Percentiles rank a stretch among this genome's conserved stretches.
phyloP scores from a whole-genome alignment of 768 basidiomycete genomes.

The Daedaleopsis nitida region DNA sequence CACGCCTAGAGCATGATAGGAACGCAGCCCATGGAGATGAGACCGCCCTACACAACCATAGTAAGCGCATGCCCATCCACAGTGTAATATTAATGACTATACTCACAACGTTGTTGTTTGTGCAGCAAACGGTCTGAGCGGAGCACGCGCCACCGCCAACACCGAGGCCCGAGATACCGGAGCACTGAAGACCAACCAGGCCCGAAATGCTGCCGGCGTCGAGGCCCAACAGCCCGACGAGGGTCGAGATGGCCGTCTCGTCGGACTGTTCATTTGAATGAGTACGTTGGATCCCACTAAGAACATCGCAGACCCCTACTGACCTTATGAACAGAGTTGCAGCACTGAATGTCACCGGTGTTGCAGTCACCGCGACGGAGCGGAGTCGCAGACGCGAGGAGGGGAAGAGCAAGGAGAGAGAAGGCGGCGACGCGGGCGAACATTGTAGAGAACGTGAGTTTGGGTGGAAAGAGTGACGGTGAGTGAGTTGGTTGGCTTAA shows the following conservation, averaged over 20 bases:
- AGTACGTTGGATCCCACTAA: background rate
- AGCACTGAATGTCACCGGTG: constrained; percentile 20
- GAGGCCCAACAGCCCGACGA: constrained; percentile 26
- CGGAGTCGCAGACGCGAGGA: constrained; percentile 17
- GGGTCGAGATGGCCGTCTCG: constrained; percentile 9
- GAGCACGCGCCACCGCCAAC: constrained; percentile 18
- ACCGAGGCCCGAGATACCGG: constrained; percentile 24
- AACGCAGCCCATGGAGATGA: constrained; percentile 20
- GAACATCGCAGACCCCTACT: background rate
- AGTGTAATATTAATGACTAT: too few species aligned
- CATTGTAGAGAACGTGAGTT: constrained; percentile 7
- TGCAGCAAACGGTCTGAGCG: constrained; percentile 26
- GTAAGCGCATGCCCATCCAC: background rate
- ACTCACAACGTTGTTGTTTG: constrained; percentile 29
- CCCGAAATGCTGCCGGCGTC: constrained; percentile 20
- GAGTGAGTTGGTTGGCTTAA: constrained; percentile 1
- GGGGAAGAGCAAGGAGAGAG: constrained; percentile 17
- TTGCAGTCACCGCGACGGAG: constrained; percentile 17
- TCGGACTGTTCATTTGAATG: background rate
- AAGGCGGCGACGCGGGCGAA: constrained; percentile 19
- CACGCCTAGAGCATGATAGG: constrained; percentile 16
- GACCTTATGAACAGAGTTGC: constrained; percentile 16
- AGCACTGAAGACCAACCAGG: constrained; percentile 27
- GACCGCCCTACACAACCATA: constrained; percentile 8
- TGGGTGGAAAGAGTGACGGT: constrained; percentile 18